A percentile compares a stretch with the other conserved stretches of the same genome.
These are phyloP conservation scores for Amanita phalloides DNA, from an alignment of 768 basidiomycete genomes.

Conservation along the genomic window DNA sequence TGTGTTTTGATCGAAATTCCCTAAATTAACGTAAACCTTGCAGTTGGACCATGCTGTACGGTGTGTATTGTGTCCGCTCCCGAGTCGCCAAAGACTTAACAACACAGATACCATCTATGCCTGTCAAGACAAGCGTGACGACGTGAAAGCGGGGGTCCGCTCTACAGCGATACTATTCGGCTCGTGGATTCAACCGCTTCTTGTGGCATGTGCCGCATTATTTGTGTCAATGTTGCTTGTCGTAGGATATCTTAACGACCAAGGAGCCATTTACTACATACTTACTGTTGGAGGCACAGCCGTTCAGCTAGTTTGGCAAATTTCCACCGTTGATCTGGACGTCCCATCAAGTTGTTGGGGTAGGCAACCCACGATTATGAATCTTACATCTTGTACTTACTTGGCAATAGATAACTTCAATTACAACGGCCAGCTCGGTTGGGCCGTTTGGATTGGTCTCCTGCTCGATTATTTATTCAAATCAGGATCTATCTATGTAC, in stretches of 20 bases:
- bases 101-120: slow-evolving; percentile 57
- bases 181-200: slow-evolving; percentile 42
- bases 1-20: not conserved
- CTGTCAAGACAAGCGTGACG: slow-evolving; percentile 70
- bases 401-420: slow-evolving; percentile 30
- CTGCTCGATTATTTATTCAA: slow-evolving; percentile 20
- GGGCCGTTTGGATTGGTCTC: slow-evolving; percentile 35
- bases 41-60: slow-evolving; percentile 42
- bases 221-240: slow-evolving; percentile 44
- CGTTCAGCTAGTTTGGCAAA: slow-evolving; percentile 36
- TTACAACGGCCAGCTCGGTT: slow-evolving; percentile 34
- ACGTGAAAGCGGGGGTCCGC: slow-evolving; percentile 59
- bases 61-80: slow-evolving; percentile 12
- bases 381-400: not conserved
- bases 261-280: slow-evolving; percentile 36
- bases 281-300: slow-evolving; percentile 35
- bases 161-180: slow-evolving; percentile 72
- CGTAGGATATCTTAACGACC: slow-evolving; percentile 42
- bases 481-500: not conserved
- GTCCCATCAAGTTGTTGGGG: slow-evolving; percentile 37
- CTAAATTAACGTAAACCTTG: not conserved
- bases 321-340: slow-evolving; percentile 29
- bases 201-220: slow-evolving; percentile 35
- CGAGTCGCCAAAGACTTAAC: not conserved
- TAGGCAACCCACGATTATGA: slow-evolving; percentile 12